These are phyloP conservation scores for Trichoderma koningiopsis DNA, from an alignment of 2,329 filamentous ascomycete genomes.

Conservation along the genomic window DNA sequence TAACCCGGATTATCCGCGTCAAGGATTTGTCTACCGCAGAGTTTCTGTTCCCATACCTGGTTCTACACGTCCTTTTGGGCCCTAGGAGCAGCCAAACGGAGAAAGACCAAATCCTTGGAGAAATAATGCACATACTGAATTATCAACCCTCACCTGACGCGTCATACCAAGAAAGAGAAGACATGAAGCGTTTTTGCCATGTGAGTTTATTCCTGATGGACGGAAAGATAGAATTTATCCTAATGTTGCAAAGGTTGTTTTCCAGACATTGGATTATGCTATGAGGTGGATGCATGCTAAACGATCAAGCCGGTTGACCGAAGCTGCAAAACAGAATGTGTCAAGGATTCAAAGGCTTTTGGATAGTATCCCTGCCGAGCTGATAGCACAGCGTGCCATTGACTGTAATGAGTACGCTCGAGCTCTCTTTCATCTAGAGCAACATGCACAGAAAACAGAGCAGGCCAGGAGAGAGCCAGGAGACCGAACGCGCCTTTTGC, in stretches of 20 bases:
- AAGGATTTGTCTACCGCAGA: constrained; percentile 85
- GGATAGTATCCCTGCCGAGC: constrained; percentile 68
- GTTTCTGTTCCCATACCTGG: constrained; percentile 86
- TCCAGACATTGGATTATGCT: constrained; percentile 87
- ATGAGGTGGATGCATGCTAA: constrained; percentile 87
- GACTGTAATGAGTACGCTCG: constrained; percentile 92
- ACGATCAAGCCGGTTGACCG: constrained; percentile 37
- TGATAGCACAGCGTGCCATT: constrained; percentile 80
- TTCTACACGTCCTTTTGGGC: constrained; percentile 79
- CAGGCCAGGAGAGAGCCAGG: constrained; percentile 49
- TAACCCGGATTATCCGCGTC: constrained; percentile 79
- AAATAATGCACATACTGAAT: constrained; percentile 74
- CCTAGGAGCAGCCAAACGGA: constrained; percentile 63
- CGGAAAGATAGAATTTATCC: constrained; percentile 28
- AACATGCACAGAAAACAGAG: constrained; percentile 67
- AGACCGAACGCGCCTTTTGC: constrained; percentile 67
- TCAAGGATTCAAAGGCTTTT: constrained; percentile 55
- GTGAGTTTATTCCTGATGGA: constrained; percentile 50
- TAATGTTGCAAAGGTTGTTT: constrained; percentile 67
- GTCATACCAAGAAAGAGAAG: constrained; percentile 66
- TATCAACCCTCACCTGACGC: constrained; percentile 56
- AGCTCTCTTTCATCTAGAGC: constrained; percentile 92
- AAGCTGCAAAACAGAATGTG: constrained; percentile 51
- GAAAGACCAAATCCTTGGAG: constrained; percentile 65
- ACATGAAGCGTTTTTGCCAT: constrained; percentile 84